phyloP scores from a whole-genome alignment of 2,329 filamentous ascomycete species.

The Colletotrichum lini region DNA sequence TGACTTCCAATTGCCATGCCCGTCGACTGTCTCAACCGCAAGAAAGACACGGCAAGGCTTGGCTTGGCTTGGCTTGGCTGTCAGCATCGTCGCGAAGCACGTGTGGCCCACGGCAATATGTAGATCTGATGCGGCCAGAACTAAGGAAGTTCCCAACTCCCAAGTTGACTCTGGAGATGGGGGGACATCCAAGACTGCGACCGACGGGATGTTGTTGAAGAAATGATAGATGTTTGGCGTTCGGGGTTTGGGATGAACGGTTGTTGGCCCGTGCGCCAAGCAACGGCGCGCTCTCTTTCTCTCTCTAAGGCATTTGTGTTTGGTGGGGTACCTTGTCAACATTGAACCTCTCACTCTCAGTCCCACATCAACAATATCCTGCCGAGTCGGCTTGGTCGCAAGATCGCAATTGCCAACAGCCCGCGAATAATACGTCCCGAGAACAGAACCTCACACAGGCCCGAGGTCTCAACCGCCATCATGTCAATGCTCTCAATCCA shows the following conservation, averaged over 20 bases:
- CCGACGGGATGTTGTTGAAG: background rate
- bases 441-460: no score
- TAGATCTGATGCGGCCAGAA: background rate
- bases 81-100: background rate
- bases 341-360: slow-evolving; percentile 20
- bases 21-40: background rate
- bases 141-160: background rate
- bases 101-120: background rate
- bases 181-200: no score
- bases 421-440: background rate
- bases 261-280: slow-evolving; percentile 24
- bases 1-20: slow-evolving; percentile 1
- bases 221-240: background rate
- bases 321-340: slow-evolving; percentile 41
- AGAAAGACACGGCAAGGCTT: slow-evolving; percentile 16
- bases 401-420: background rate
- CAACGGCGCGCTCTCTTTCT: slow-evolving; percentile 1
- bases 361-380: slow-evolving; percentile 2
- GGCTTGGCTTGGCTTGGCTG: slow-evolving; percentile 6
- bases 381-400: background rate
- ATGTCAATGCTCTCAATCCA: slow-evolving; percentile 81
- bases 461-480: background rate
- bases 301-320: slow-evolving; percentile 6
- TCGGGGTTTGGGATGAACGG: background rate
- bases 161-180: background rate